A percentile compares a stretch with the other conserved stretches of the same genome.
These are phyloP conservation scores for Quercus tomentella DNA, from an alignment of 331 rosid genomes.

Conservation along the genomic window DNA sequence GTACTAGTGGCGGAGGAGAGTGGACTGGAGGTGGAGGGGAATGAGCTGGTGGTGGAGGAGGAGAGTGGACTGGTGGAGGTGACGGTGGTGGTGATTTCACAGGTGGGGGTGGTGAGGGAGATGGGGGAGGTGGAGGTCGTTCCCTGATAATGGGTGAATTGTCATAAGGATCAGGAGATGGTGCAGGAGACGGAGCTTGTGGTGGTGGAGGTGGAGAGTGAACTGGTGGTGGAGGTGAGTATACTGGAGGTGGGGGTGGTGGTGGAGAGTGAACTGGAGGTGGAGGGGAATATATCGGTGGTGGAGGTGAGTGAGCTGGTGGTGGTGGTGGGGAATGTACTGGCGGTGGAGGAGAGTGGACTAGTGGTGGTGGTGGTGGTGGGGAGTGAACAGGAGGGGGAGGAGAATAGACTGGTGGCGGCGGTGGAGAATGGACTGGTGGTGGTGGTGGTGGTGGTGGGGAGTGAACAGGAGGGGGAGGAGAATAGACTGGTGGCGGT, in stretches of 20 bases:
- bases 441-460: background rate
- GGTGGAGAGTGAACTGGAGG: too few species aligned
- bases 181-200: background rate
- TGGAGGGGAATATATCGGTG: fast-evolving
- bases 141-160: background rate
- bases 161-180: background rate
- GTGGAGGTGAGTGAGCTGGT: too few species aligned
- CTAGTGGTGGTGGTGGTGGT: too few species aligned
- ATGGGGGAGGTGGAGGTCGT: background rate
- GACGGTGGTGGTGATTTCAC: background rate
- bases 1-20: background rate
- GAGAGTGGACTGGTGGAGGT: background rate
- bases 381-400: background rate
- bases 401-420: background rate
- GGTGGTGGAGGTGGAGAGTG: background rate
- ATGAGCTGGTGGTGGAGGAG: background rate
- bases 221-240: background rate
- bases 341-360: fast-evolving
- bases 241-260: background rate
- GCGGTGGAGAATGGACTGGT: background rate
- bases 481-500: background rate
- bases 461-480: too few species aligned
- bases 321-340: too few species aligned
- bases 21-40: background rate
- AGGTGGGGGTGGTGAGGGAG: background rate